Conservation (phyloP, 345 rosid genomes). For the Camelina laxa region DNA sequence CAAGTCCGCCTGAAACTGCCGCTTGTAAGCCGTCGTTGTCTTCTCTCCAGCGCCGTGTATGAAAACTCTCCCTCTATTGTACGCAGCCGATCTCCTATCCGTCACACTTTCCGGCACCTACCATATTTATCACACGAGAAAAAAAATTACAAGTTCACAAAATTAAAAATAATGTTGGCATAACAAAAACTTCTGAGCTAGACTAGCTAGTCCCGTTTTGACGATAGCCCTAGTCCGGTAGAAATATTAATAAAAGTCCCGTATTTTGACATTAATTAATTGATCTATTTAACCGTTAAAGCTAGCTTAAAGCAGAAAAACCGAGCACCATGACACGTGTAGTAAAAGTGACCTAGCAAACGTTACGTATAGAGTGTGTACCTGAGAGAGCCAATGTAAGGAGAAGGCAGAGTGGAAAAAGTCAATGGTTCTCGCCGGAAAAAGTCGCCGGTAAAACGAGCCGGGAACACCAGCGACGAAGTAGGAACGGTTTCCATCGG, state of each 20-base stretch:
- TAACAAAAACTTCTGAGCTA: not conserved
- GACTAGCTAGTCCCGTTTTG: not conserved
- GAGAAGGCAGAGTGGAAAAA: constrained; percentile 93
- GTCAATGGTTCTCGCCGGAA: constrained; percentile 77
- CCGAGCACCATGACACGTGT: not conserved
- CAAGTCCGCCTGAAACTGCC: constrained; percentile 78
- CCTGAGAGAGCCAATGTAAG: constrained; percentile 99
- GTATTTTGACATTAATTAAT: not conserved
- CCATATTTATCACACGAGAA: not conserved
- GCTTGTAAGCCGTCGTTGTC: constrained; percentile 68
- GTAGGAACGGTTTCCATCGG: constrained; percentile 73
- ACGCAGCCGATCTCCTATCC: constrained; percentile 71
- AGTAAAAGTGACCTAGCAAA: not conserved
- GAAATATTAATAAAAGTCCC: not conserved
- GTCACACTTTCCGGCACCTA: constrained; percentile 84
- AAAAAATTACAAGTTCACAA: not conserved
- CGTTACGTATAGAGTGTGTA: constrained; percentile 21
- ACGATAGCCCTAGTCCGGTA: not conserved
- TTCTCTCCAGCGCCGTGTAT: constrained; percentile 75
- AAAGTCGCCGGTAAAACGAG: constrained; percentile 82
- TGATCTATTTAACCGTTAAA: not conserved
- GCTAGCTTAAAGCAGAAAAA: not conserved
- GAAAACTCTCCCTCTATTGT: constrained; percentile 80
- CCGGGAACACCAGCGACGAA: constrained; percentile 92
- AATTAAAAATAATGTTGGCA: not conserved